A percentile compares a stretch with the other conserved stretches of the same genome.
Conservation (phyloP, 371 early-diverging fungal species). For the Saksenaea vasiformis region DNA sequence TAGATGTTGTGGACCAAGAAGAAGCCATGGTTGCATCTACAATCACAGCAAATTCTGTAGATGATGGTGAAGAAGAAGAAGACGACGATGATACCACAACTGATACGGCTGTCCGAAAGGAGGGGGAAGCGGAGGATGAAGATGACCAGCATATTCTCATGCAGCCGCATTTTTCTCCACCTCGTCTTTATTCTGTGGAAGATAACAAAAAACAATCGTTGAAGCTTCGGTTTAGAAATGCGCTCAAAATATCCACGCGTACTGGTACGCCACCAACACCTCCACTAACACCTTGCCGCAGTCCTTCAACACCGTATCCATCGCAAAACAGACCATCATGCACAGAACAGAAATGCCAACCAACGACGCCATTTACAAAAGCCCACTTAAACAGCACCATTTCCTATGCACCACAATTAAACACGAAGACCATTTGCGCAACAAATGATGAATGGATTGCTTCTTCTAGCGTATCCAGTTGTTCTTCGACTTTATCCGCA, state of each 20-base stretch:
- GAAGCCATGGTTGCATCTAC: not conserved
- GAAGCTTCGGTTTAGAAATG: not conserved
- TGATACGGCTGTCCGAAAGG: not conserved
- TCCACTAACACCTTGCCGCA: not conserved
- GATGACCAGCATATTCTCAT: not conserved
- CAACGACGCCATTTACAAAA: not conserved
- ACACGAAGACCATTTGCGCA: not conserved
- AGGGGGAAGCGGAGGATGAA: not conserved
- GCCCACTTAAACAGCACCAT: not conserved
- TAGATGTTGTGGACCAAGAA: not conserved
- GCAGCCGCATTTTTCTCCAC: not conserved
- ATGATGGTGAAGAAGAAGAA: constrained; percentile 6
- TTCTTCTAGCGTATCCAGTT: not conserved
- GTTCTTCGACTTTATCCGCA: constrained; percentile 1
- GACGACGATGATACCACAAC: not conserved
- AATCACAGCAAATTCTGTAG: not conserved
- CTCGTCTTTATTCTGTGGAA: not conserved
- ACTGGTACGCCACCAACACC: not conserved
- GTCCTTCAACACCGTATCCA: constrained; percentile 1
- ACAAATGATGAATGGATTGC: not conserved
- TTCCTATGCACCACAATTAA: not conserved
- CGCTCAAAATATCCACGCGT: constrained; percentile 1
- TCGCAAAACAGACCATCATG: not conserved
- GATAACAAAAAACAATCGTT: not conserved
- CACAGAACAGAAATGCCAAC: not conserved